Base-by-base conservation (phyloP, 768 basidiomycete species). In the Auricularia sp. region DNA sequence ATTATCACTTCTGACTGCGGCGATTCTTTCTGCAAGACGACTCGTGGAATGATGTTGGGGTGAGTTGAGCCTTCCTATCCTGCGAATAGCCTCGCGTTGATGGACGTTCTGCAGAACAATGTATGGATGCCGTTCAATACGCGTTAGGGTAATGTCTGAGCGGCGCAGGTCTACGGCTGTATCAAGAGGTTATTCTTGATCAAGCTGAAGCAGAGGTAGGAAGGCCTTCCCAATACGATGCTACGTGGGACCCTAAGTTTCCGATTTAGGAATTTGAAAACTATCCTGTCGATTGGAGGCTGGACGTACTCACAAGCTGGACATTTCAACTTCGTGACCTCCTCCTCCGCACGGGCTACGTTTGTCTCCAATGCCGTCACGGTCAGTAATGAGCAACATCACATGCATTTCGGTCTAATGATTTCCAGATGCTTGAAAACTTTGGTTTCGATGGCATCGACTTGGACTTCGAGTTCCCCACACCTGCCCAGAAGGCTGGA, bases 371-470 rank as follows among this genome's bases (percentile, higher is more conserved):
- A 75, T 65, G 87, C 88, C 2, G 83, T 92, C 34, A 78, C 81
- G 47, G 47, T 51, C 18, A 16, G 47, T 51, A 18, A 6, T 5
- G 10, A 6, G 5, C 21, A 8, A 6, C 47, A 21, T 51, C 16
- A 1, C 6, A 6, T 18, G 16, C 47, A 21, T 51, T 3, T 6
- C 18, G 6, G 6, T 18, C 47, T 51, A 18, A 51, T 18, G 3
- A 1, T 14, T 5, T 42, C 18, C 72, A 77, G 3, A 74, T 13
- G 29, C 14, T 59, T 29, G 56, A 59, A 29, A 85, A 92, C 72
- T 88, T 90, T 65, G 91, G 91, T 0, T 83, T 94, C 62, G 91
- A 92, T 69, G 91, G 91, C 63, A 82, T 90, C 47, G 47, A 90
- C 67, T 73, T 90, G 58, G 90, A 93, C 73, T 92, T 86, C 73